These are phyloP conservation scores for Xanthoconium purpureum DNA, from an alignment of 768 basidiomycete genomes.

Conservation along the genomic window DNA sequence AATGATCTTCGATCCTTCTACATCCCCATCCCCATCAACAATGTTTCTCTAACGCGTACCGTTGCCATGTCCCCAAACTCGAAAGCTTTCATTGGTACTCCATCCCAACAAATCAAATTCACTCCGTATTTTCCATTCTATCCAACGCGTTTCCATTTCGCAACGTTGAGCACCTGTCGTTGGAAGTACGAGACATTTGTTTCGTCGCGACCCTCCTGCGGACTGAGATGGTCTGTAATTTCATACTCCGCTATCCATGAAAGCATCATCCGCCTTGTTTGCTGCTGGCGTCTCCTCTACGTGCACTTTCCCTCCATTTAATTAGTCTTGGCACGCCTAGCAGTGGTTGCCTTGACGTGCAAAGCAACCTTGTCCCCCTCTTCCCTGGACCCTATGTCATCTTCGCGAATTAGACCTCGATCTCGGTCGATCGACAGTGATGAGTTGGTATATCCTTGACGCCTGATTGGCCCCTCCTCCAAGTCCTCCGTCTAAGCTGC, in stretches of 20 bases:
- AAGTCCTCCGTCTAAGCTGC: background rate
- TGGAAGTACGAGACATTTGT: background rate
- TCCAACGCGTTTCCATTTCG: background rate
- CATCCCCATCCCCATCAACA: background rate
- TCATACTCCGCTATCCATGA: background rate
- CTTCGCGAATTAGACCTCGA: background rate
- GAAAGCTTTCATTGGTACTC: background rate
- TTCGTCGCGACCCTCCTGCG: conserved; percentile 1
- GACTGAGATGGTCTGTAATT: background rate
- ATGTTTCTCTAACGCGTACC: background rate
- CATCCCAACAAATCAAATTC: background rate
- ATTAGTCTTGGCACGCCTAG: background rate
- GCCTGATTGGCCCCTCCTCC: background rate
- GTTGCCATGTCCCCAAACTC: background rate
- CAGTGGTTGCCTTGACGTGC: too few relatives aligned
- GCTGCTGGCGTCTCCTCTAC: background rate
- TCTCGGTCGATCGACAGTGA: background rate
- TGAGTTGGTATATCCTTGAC: background rate
- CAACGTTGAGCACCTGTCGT: background rate
- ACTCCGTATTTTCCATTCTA: background rate
- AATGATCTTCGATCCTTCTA: background rate
- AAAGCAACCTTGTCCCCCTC: too few relatives aligned
- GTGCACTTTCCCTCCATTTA: background rate
- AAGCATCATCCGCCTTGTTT: background rate
- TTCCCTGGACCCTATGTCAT: too few relatives aligned